Evolutionary conservation across 306 rosid species (phyloP).

Genomic region (Vicia faba): DNA sequence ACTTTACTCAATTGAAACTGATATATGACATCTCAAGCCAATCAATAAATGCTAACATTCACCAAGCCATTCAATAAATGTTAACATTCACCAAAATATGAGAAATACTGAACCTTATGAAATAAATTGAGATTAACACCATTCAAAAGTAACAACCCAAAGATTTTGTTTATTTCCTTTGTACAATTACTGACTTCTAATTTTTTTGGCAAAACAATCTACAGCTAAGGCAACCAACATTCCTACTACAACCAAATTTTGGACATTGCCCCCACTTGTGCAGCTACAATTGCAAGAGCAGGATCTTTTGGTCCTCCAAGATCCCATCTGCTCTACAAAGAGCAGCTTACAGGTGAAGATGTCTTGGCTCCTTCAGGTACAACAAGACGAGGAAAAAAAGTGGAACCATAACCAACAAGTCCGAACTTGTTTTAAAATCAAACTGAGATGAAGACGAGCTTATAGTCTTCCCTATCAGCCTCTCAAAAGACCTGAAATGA

Average conservation of each 20-base stretch:
- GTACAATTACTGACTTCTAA: constrained; percentile 60
- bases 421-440: constrained; percentile 76
- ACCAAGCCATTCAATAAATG: constrained; percentile 57
- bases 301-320: constrained; percentile 72
- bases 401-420: constrained; percentile 82
- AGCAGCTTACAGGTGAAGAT: constrained; percentile 62
- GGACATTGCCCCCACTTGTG: constrained; percentile 60
- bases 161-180: constrained; percentile 52
- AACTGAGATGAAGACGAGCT: constrained; percentile 83
- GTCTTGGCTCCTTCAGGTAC: constrained; percentile 63
- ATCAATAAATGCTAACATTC: constrained; percentile 49
- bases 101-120: constrained; percentile 44
- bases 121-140: constrained; percentile 63
- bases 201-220: constrained; percentile 55
- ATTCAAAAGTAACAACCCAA: constrained; percentile 50
- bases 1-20: constrained; percentile 36
- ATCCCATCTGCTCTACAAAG: constrained; percentile 72
- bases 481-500: constrained; percentile 85
- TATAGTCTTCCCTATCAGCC: constrained; percentile 80
- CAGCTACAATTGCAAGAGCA: constrained; percentile 67
- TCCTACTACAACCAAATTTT: constrained; percentile 57
- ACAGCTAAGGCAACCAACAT: constrained; percentile 54
- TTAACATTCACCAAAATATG: constrained; percentile 49
- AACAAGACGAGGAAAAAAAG: constrained; percentile 62
- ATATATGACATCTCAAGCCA: constrained; percentile 55